phyloP scores from a whole-genome alignment of 768 basidiomycete genomes.

The Tricholoma saponaceum region DNA sequence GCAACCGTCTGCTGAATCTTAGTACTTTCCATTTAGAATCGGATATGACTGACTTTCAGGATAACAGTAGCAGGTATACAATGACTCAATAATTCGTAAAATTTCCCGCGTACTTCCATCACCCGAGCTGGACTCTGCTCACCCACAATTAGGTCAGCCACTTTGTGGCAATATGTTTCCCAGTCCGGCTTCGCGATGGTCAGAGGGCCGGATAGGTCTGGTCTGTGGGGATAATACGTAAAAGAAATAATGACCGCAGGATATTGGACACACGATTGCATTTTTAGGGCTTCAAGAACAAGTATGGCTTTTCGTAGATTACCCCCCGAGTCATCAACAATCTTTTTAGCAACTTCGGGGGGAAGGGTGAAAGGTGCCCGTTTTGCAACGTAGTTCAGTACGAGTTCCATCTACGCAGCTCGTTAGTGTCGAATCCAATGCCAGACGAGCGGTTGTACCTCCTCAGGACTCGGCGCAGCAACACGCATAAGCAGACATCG shows the following conservation, averaged over 20 bases:
- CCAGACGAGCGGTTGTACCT: slow-evolving; percentile 42
- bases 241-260: background rate
- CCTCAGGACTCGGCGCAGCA: slow-evolving; percentile 74
- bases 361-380: slow-evolving; percentile 82
- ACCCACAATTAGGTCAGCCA: slow-evolving; percentile 83
- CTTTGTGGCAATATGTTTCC: slow-evolving; percentile 94
- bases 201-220: slow-evolving; percentile 76
- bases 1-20: slow-evolving; percentile 70
- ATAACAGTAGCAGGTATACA: slow-evolving; percentile 94
- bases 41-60: slow-evolving; percentile 61
- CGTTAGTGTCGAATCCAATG: background rate
- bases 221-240: slow-evolving; percentile 37
- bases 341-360: slow-evolving; percentile 65
- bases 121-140: slow-evolving; percentile 89
- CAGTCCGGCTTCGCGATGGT: slow-evolving; percentile 97
- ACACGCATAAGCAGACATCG: slow-evolving; percentile 93
- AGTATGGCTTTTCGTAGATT: slow-evolving; percentile 95
- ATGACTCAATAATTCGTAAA: slow-evolving; percentile 94
- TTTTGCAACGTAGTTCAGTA: slow-evolving; percentile 75
- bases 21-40: background rate
- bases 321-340: slow-evolving; percentile 78
- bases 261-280: slow-evolving; percentile 74
- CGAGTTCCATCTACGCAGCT: slow-evolving; percentile 64
- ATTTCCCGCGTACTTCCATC: slow-evolving; percentile 88
- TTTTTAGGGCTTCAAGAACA: slow-evolving; percentile 92